Percentiles rank a stretch among this genome's conserved stretches.
Evolutionary conservation across 176 grass and related monocot species (phyloP).

Genomic region (Canna indica): DNA sequence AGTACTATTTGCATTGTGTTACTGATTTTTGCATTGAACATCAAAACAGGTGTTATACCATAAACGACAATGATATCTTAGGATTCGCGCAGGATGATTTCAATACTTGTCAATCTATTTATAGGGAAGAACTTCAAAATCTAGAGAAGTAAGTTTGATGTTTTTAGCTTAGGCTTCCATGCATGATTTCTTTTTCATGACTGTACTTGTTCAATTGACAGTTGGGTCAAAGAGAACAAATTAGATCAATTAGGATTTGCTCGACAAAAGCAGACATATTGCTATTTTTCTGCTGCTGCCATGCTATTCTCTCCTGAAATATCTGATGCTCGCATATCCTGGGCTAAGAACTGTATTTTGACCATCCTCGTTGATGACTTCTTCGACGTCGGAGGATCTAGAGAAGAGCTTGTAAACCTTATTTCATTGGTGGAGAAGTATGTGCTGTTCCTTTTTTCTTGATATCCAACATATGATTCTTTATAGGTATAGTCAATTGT

Average conservation of each 20-base stretch:
- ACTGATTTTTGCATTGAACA: background rate
- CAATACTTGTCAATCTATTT: conserved; percentile 31
- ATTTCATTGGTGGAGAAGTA: conserved; percentile 55
- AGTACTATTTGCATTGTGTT: background rate
- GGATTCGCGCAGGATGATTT: conserved; percentile 42
- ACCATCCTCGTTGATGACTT: conserved; percentile 66
- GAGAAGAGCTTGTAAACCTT: conserved; percentile 53
- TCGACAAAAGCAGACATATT: conserved; percentile 51
- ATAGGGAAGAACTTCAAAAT: conserved; percentile 46
- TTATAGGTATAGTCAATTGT: background rate
- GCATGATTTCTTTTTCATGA: background rate
- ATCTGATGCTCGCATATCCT: conserved; percentile 45
- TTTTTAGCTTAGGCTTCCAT: background rate
- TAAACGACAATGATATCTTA: conserved; percentile 32
- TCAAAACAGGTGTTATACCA: conserved; percentile 28
- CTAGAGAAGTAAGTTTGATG: conserved; percentile 40
- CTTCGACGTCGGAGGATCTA: conserved; percentile 68
- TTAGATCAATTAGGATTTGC: conserved; percentile 66
- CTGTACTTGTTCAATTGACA: conserved; percentile 12
- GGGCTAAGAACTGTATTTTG: conserved; percentile 54
- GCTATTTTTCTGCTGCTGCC: conserved; percentile 55
- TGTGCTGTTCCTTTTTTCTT: conserved; percentile 6
- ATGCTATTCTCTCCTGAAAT: conserved; percentile 46
- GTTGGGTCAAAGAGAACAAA: conserved; percentile 51
- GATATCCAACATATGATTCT: background rate